These are phyloP conservation scores for Cyclocybe cylindracea DNA, from an alignment of 768 basidiomycete genomes.

Conservation along the genomic window DNA sequence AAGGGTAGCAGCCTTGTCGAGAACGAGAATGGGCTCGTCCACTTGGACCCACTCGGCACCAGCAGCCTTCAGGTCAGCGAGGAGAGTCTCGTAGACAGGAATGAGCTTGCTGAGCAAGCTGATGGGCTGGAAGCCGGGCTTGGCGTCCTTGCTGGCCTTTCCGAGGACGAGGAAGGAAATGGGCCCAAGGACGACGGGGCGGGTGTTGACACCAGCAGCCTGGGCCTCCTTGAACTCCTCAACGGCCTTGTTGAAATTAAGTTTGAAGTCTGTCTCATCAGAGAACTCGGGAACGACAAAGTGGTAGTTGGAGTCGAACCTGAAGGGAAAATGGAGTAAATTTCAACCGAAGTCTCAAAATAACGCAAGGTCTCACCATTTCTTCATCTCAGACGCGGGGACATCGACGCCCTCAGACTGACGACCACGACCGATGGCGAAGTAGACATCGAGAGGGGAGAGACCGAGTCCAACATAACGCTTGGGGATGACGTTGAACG, in stretches of 20 bases:
- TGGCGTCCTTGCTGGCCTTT: slow-evolving; percentile 85
- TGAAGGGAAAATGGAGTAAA: slow-evolving; percentile 8
- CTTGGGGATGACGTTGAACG: slow-evolving; percentile 96
- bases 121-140: slow-evolving; percentile 86
- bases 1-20: slow-evolving; percentile 77
- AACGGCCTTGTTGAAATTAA: slow-evolving; percentile 94
- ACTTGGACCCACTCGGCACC: slow-evolving; percentile 96
- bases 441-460: slow-evolving; percentile 91
- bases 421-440: slow-evolving; percentile 99
- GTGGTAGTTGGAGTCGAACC: slow-evolving; percentile 99
- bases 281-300: slow-evolving; percentile 97
- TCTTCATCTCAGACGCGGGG: slow-evolving; percentile 98
- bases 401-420: slow-evolving; percentile 95
- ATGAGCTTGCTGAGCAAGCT: slow-evolving; percentile 87
- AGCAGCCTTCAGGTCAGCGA: slow-evolving; percentile 87
- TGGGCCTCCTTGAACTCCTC: slow-evolving; percentile 95
- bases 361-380: slow-evolving; percentile 67
- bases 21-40: slow-evolving; percentile 95
- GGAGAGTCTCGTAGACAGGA: slow-evolving; percentile 88
- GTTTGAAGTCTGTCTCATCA: slow-evolving; percentile 88
- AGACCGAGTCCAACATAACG: slow-evolving; percentile 87
- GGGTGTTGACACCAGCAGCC: slow-evolving; percentile 83
- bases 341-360: slow-evolving; percentile 1
- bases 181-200: slow-evolving; percentile 95
- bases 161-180: slow-evolving; percentile 93